Conservation (phyloP, 2,329 filamentous ascomycete genomes). For the Aspergillus intermedius region DNA sequence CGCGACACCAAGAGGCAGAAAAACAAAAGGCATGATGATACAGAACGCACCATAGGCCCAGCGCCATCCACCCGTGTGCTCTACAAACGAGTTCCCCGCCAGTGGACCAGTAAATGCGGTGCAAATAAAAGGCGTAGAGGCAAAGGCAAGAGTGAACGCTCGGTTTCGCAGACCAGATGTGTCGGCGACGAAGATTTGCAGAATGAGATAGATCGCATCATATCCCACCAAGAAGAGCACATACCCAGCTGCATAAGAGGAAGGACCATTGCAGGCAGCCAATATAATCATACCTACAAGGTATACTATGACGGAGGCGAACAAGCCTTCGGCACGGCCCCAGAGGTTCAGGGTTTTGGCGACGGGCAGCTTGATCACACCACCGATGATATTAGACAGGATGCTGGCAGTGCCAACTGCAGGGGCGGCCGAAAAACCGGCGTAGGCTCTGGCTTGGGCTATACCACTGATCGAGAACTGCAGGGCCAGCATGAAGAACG, state of each 20-base stretch:
- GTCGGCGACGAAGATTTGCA: conserved; percentile 58
- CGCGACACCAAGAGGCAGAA: conserved; percentile 49
- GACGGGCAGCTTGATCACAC: conserved; percentile 53
- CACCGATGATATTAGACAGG: conserved; percentile 51
- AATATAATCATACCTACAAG: conserved; percentile 53
- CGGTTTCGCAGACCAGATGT: conserved; percentile 56
- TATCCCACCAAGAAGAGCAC: conserved; percentile 57
- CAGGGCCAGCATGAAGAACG: conserved; percentile 41
- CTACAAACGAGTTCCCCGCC: conserved; percentile 46
- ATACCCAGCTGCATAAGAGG: conserved; percentile 57
- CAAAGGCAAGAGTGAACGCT: conserved; percentile 54
- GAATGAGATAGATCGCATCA: conserved; percentile 49
- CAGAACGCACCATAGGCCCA: conserved; percentile 59
- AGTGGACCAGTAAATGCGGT: conserved; percentile 51
- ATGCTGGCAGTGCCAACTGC: conserved; percentile 48
- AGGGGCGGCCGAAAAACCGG: conserved; percentile 45
- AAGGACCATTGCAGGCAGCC: conserved; percentile 54
- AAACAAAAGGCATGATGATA: conserved; percentile 53
- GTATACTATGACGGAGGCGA: conserved; percentile 44
- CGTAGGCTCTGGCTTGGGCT: conserved; percentile 46
- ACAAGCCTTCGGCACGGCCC: conserved; percentile 55
- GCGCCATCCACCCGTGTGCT: conserved; percentile 46
- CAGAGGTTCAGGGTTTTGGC: conserved; percentile 59
- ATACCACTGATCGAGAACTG: conserved; percentile 37
- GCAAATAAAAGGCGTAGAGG: conserved; percentile 56